phyloP scores from a whole-genome alignment of 2,329 filamentous ascomycete species.

The Microdochium bolleyi region DNA sequence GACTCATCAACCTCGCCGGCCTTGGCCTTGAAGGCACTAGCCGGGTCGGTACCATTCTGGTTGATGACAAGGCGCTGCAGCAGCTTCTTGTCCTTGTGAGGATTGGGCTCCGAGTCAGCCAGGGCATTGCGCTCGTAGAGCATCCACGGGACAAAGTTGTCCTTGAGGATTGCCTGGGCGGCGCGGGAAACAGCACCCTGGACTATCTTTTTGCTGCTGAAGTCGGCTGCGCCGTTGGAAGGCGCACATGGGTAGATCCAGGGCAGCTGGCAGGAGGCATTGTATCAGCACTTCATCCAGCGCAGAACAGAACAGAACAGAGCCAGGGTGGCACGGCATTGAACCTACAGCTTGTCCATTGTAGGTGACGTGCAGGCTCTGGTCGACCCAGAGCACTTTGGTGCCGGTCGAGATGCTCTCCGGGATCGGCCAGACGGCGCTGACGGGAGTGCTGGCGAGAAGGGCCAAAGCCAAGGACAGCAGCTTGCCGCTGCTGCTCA shows the following conservation, averaged over 20 bases:
- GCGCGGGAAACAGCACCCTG: constrained; percentile 50
- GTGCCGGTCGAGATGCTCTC: constrained; percentile 41
- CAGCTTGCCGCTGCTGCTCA: neutral
- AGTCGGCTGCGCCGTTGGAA: constrained; percentile 20
- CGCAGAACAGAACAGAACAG: neutral
- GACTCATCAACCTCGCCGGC: constrained; percentile 65
- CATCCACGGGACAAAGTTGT: constrained; percentile 72
- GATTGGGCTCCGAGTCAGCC: constrained; percentile 55
- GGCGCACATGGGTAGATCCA: constrained; percentile 38
- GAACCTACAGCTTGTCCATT: constrained; percentile 47
- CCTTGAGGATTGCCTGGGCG: constrained; percentile 54
- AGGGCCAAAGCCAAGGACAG: constrained; percentile 6
- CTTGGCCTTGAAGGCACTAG: constrained; percentile 49
- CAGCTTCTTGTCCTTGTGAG: constrained; percentile 31
- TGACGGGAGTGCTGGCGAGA: constrained; percentile 28
- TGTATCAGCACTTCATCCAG: constrained; percentile 11
- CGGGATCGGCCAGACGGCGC: constrained; percentile 53
- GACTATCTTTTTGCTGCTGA: constrained; percentile 45
- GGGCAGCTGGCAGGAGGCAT: constrained; percentile 32
- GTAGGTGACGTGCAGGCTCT: constrained; percentile 45
- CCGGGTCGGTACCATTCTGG: constrained; percentile 47
- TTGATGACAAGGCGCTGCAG: constrained; percentile 55
- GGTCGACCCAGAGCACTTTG: constrained; percentile 43
- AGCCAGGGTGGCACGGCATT: neutral
- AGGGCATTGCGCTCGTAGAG: constrained; percentile 53